Evolutionary conservation across 192 early-diverging fungal genomes (phyloP).

Genomic region (Podila clonocystis): DNA sequence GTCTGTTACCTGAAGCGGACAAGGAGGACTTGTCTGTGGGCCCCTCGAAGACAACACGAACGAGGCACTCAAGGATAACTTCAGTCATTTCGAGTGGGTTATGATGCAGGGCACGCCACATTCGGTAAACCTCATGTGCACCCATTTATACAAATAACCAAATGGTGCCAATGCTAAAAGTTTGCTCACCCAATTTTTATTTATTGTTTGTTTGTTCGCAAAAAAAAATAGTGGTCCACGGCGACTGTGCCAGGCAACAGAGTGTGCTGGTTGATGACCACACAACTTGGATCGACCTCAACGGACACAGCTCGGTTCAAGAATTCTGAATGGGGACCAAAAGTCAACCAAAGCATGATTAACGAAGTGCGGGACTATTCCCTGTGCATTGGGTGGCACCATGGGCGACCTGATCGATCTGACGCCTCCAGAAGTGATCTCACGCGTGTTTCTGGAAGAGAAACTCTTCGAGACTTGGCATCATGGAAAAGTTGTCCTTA

Average conservation of each 20-base stretch:
- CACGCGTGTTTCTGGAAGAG: constrained; percentile 2
- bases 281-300: not conserved
- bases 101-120: not conserved
- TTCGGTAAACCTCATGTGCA: not conserved
- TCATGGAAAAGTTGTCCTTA: not conserved
- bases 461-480: not conserved
- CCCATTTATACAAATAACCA: not conserved
- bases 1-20: not conserved
- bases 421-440: not conserved
- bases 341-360: constrained; percentile 3
- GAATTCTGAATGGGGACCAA: not conserved
- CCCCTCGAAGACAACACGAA: not conserved
- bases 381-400: not conserved
- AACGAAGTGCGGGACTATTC: not conserved
- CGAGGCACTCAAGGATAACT: not conserved
- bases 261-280: constrained; percentile 4
- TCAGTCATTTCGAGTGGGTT: not conserved
- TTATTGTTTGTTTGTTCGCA: not conserved
- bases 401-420: constrained; percentile 6
- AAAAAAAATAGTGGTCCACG: constrained; percentile 7
- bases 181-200: not conserved
- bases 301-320: not conserved
- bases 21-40: not conserved
- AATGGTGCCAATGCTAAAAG: not conserved
- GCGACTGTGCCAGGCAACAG: constrained; percentile 1